A percentile compares a stretch with the other conserved stretches of the same genome.
phyloP scores from a whole-genome alignment of 768 basidiomycete genomes.

The Boletus edulis region DNA sequence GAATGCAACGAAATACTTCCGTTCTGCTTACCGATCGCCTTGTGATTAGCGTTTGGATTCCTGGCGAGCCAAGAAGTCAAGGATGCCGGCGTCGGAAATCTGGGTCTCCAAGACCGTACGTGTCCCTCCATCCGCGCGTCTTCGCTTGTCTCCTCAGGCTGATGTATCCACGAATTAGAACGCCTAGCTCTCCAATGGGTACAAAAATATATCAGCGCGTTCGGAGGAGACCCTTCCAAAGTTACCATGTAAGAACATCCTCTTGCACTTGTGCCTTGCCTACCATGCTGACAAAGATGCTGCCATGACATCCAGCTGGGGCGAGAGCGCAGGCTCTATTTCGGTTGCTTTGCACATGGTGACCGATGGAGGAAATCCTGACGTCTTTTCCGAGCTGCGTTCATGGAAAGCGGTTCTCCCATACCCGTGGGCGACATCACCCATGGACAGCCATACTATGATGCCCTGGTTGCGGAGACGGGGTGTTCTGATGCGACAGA shows the following conservation, averaged over 20 bases:
- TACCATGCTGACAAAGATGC: background rate
- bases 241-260: conserved; percentile 27
- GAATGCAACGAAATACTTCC: background rate
- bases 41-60: conserved; percentile 35
- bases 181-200: conserved; percentile 50
- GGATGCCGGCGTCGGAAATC: conserved; percentile 42
- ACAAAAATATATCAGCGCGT: conserved; percentile 53
- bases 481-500: conserved; percentile 29
- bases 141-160: background rate
- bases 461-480: conserved; percentile 28
- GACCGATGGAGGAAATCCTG: conserved; percentile 20
- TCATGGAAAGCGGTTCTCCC: conserved; percentile 43
- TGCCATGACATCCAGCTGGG: conserved; percentile 18
- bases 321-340: conserved; percentile 39
- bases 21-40: background rate
- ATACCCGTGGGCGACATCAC: conserved; percentile 22
- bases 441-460: conserved; percentile 25
- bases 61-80: conserved; percentile 40
- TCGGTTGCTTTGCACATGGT: conserved; percentile 29
- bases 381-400: conserved; percentile 9
- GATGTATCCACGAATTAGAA: conserved; percentile 14
- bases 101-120: conserved; percentile 48
- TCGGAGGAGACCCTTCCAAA: conserved; percentile 57
- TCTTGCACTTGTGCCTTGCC: background rate
- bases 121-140: background rate